Evolutionary conservation across 2,329 filamentous ascomycete species (phyloP).

Genomic region (Fusarium pseudoanthophilum): DNA sequence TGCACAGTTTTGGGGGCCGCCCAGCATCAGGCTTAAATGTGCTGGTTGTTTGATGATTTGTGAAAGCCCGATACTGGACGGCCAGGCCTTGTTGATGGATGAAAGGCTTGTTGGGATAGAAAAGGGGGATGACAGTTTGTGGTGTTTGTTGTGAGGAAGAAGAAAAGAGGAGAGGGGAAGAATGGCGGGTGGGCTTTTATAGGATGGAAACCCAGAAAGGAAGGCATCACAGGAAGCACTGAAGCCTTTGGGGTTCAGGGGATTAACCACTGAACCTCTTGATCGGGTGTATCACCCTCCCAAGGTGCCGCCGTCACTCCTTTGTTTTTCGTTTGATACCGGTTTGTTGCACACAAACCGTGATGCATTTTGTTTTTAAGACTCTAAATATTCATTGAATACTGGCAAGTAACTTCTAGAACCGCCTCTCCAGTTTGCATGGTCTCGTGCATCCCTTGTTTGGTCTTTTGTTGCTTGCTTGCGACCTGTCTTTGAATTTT

Average conservation of each 20-base stretch:
- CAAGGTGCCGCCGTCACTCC: neutral
- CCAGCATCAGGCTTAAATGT: neutral
- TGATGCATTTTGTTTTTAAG: neutral
- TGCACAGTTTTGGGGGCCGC: neutral
- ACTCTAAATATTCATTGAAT: neutral
- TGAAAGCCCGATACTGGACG: neutral
- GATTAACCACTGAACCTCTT: neutral
- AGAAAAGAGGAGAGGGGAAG: neutral
- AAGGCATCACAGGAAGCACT: neutral
- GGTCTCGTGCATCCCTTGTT: too few species aligned
- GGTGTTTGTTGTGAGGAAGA: neutral
- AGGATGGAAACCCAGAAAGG: neutral
- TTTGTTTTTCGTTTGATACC: neutral
- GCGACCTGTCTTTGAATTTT: neutral
- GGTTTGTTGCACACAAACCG: accelerated
- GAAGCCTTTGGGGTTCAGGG: neutral
- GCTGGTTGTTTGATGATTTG: neutral
- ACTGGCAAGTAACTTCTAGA: too few species aligned
- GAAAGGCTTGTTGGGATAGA: neutral
- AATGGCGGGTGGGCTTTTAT: neutral
- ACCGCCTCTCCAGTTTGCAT: too few species aligned
- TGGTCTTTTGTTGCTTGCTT: too few species aligned
- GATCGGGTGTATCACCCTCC: neutral
- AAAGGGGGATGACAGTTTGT: neutral
- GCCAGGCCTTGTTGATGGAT: neutral